phyloP scores from a whole-genome alignment of 2,329 filamentous ascomycete species.

The Myriosclerotinia duriaeana region DNA sequence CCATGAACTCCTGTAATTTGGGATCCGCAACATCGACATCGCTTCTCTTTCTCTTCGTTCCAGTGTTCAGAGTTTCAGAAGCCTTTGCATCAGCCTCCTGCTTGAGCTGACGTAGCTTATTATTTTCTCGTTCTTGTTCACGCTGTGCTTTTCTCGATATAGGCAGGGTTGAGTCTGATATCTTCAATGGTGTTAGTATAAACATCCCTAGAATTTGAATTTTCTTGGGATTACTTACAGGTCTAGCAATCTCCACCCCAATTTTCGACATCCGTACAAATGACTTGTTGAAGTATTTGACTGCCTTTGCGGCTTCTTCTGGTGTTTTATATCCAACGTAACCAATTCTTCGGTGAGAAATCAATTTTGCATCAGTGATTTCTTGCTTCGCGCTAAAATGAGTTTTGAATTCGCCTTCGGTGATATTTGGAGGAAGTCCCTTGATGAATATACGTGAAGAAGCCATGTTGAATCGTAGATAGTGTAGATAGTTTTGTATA shows the following conservation, averaged over 20 bases:
- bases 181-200: conserved; percentile 29
- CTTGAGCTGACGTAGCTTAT: conserved; percentile 30
- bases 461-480: conserved; percentile 28
- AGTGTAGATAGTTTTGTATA: not conserved
- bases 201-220: not conserved
- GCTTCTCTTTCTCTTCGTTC: conserved; percentile 65
- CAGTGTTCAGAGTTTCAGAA: conserved; percentile 43
- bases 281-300: conserved; percentile 92
- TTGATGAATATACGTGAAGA: conserved; percentile 75
- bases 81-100: conserved; percentile 31
- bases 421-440: conserved; percentile 81
- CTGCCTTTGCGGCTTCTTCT: conserved; percentile 76
- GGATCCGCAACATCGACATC: conserved; percentile 63
- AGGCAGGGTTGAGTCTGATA: conserved; percentile 42
- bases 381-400: conserved; percentile 77
- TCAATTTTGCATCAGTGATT: conserved; percentile 89
- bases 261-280: conserved; percentile 97
- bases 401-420: conserved; percentile 80
- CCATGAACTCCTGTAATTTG: conserved; percentile 82
- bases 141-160: conserved; percentile 44
- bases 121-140: conserved; percentile 39
- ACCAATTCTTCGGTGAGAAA: conserved; percentile 85
- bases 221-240: conserved; percentile 55
- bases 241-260: conserved; percentile 80
- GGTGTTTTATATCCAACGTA: conserved; percentile 90